Conservation (phyloP, 179 eudicot species). For the Actinidia chinensis region DNA sequence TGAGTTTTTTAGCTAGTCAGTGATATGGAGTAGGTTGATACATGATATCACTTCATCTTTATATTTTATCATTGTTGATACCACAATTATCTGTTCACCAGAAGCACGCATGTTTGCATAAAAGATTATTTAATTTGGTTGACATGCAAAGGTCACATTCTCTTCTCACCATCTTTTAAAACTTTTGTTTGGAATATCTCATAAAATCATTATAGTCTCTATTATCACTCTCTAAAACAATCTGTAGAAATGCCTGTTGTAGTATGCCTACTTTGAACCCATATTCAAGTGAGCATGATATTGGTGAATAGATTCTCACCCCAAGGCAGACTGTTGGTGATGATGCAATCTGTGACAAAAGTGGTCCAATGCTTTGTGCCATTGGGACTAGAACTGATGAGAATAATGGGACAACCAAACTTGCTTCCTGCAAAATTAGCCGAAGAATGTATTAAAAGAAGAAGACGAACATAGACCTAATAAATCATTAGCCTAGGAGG, state of each 20-base stretch:
- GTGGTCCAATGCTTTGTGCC: slow-evolving; percentile 83
- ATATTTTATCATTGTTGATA: neutral
- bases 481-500: neutral
- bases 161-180: neutral
- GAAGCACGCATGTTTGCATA: neutral
- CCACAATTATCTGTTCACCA: neutral
- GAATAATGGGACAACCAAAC: slow-evolving; percentile 73
- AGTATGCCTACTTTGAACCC: neutral
- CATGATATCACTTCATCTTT: too few species aligned
- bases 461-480: neutral
- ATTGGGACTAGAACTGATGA: slow-evolving; percentile 85
- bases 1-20: too few species aligned
- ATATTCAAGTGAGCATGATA: slow-evolving; percentile 2
- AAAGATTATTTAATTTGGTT: slow-evolving; percentile 1
- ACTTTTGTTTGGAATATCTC: neutral
- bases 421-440: slow-evolving; percentile 65
- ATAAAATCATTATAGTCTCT: neutral
- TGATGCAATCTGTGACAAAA: slow-evolving; percentile 73
- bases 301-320: slow-evolving; percentile 46
- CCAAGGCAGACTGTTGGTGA: slow-evolving; percentile 82
- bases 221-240: neutral
- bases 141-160: neutral
- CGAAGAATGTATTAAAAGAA: neutral
- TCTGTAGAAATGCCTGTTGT: neutral
- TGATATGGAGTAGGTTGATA: too few species aligned